Base-by-base conservation (phyloP, 441 rosid genomes). In the Croton laevigatus region DNA sequence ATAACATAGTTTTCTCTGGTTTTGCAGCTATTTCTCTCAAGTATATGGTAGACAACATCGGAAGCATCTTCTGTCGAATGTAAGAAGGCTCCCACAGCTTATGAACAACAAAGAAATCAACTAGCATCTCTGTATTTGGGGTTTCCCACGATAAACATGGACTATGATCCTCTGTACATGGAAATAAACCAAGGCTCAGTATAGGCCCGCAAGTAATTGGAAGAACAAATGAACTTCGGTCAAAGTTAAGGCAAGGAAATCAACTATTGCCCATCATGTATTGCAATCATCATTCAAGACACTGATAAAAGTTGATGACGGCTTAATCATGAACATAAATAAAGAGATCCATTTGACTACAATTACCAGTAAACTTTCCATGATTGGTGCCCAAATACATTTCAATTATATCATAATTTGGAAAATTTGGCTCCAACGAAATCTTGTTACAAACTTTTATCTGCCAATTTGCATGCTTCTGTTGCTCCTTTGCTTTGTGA, bases 31-130 rank as follows among this genome's bases (percentile, higher is more conserved):
- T 75, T 76, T 88, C 90, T 79, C 96, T 83, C 79, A 94, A 78
- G 78, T 86, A 94, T 66, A 87, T 82, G 72, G 97, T 82, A 65
- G 98, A 94, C 73, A 88, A 32, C 99, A 94, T 85, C 5, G 91
- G 89, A 79, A 90, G 75, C 83, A 92, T 79, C 84, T 78, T 86
- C 82, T 85, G 92, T 45, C 97, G 82, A 84, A 88, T 76, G 75
- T 83, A 87, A 69, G 91, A 83, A 1, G 91, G 94, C 37, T 88
- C 84, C 97, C 93, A 94, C 17, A 54, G 85, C 77, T 75, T 89
- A 76, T 83, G 91, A 75, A 79, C 84, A 71, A 72, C 93, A 82
- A 94, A 71, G 82, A 84, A 89, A 82, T 92, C 98, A 66, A 92
- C 88, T 62, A 94, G 78, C 87, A 90, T 76, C 42, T 87, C 99